A percentile compares a stretch with the other conserved stretches of the same genome.
phyloP scores from a whole-genome alignment of 2,329 filamentous ascomycete species.

The Cercospora brassicicola region DNA sequence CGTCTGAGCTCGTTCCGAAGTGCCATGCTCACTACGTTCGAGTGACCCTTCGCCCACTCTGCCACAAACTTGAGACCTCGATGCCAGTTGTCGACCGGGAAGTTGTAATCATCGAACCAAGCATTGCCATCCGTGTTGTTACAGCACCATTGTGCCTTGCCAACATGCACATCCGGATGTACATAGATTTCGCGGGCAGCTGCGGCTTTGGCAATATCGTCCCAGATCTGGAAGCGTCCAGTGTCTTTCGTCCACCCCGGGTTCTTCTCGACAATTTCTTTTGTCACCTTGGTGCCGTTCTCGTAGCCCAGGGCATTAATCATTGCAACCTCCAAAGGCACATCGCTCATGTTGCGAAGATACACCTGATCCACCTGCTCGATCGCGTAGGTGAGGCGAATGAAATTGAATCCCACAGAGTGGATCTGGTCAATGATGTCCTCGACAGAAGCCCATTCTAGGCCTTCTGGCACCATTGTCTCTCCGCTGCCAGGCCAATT shows the following conservation, averaged over 20 bases:
- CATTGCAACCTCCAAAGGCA: constrained; percentile 43
- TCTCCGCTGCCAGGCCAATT: constrained; percentile 41
- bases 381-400: constrained; percentile 45
- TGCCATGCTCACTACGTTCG: constrained; percentile 33
- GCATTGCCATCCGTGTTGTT: constrained; percentile 56
- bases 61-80: constrained; percentile 29
- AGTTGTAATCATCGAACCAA: constrained; percentile 53
- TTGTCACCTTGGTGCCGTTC: constrained; percentile 45
- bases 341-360: constrained; percentile 43
- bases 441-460: constrained; percentile 37
- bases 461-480: constrained; percentile 39
- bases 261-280: constrained; percentile 42
- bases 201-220: constrained; percentile 27
- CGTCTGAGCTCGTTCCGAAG: constrained; percentile 31
- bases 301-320: constrained; percentile 43
- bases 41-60: constrained; percentile 29
- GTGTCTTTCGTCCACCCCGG: constrained; percentile 43
- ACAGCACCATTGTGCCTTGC: constrained; percentile 61
- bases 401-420: constrained; percentile 38
- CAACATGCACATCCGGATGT: constrained; percentile 63
- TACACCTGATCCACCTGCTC: constrained; percentile 47
- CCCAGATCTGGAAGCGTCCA: constrained; percentile 44
- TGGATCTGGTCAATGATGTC: constrained; percentile 36
- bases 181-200: constrained; percentile 54
- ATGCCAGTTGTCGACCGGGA: constrained; percentile 29